Base-by-base conservation (phyloP, 2,329 filamentous ascomycete genomes). In the Nothophoma quercina region DNA sequence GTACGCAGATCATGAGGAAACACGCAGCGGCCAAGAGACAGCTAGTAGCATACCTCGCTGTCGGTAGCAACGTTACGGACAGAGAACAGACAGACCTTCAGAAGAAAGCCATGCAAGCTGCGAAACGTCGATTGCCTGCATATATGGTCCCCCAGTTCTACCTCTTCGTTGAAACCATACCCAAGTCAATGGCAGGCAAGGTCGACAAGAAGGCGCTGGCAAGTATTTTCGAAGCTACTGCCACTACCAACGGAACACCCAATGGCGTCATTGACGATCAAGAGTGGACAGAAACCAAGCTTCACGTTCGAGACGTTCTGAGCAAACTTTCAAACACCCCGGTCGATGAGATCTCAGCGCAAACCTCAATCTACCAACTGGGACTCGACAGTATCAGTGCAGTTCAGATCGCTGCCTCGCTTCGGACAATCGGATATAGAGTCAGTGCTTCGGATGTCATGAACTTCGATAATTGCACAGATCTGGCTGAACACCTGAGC, bases 321-420 rank as follows among this genome's bases (percentile, higher is more conserved):
- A 80, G 84, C 0, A 75, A 75, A 6, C 79, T 95, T 19, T 86
- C 88, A 0, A 76, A 79, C 1, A 73, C 82, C 4, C 69, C 82
- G 0, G 49, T 69, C 2, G 64, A 78, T 0, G 76, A 75, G 0
- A 87, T 96, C 38, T 64, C 69, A 3, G 80, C 79, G 10, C 69
- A 82, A 8, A 91, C 86, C 0, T 91, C 90, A 0, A 91, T 98
- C 40, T 96, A 93, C 64, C 86, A 89, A 51, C 83, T 96, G n/a
- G 93, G 93, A 0, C 78, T 97, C 3, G 93, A 97, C 73, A 97
- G 93, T 69, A 95, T 98, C 65, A 93, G 89, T 55, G 90, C 91
- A 0, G 81, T 85, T 13, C 92, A 96, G 65, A 79, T 96, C 8
- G 90, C 91, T 0, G 81, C 85, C 1, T 76, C 81, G 21, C 77